These are phyloP conservation scores for Nothopassalora personata DNA, from an alignment of 2,329 filamentous ascomycete genomes.

Conservation along the genomic window DNA sequence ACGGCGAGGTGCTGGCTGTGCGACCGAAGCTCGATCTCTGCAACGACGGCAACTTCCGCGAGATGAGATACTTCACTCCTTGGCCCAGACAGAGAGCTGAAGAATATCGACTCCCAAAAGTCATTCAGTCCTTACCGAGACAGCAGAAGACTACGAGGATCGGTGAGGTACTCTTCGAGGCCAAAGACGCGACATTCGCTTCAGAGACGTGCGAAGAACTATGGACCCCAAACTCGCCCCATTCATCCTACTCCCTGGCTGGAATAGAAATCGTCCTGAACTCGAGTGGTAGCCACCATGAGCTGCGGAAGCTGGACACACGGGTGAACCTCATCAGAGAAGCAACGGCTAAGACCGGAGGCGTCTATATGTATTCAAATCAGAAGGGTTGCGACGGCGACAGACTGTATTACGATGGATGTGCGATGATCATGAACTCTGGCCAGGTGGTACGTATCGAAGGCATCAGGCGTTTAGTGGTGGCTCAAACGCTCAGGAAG, in stretches of 20 bases:
- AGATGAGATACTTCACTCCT: slow-evolving; percentile 54
- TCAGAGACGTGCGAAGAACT: slow-evolving; percentile 65
- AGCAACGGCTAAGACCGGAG: slow-evolving; percentile 58
- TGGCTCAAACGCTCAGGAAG: no score
- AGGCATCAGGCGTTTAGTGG: no score
- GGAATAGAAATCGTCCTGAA: slow-evolving; percentile 61
- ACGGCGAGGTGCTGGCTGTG: slow-evolving; percentile 65
- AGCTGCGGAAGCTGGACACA: slow-evolving; percentile 61
- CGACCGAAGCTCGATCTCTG: slow-evolving; percentile 67
- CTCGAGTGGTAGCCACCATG: slow-evolving; percentile 62
- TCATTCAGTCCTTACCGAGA: slow-evolving; percentile 51
- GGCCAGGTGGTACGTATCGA: slow-evolving; percentile 49
- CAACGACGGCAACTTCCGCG: slow-evolving; percentile 59
- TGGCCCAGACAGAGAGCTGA: slow-evolving; percentile 59
- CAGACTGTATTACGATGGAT: slow-evolving; percentile 58
- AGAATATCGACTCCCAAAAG: slow-evolving; percentile 58
- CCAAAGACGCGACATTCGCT: slow-evolving; percentile 58
- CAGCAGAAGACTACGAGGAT: slow-evolving; percentile 56
- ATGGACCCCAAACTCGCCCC: slow-evolving; percentile 55
- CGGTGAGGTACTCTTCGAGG: slow-evolving; percentile 61
- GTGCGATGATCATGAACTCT: slow-evolving; percentile 58
- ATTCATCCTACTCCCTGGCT: slow-evolving; percentile 57
- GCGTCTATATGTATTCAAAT: slow-evolving; percentile 61
- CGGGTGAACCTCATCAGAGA: slow-evolving; percentile 60
- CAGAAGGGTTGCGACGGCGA: slow-evolving; percentile 55